phyloP scores from a whole-genome alignment of 2,329 filamentous ascomycete species.

The Hypoxylon sp. region DNA sequence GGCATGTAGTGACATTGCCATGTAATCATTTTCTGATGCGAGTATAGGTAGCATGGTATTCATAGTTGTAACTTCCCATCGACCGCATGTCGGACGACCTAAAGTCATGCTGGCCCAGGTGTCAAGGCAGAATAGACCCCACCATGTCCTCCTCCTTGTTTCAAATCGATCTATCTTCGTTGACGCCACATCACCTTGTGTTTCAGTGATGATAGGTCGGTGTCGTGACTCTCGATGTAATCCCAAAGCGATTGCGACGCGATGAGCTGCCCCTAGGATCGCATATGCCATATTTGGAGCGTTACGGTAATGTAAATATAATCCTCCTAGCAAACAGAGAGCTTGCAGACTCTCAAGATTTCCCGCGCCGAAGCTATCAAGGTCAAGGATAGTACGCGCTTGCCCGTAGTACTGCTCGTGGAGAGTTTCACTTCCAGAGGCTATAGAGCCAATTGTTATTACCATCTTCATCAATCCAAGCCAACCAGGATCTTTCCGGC shows the following conservation, averaged over 20 bases:
- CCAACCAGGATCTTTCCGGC: slow-evolving; percentile 29
- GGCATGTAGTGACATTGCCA: slow-evolving; percentile 27
- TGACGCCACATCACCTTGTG: slow-evolving; percentile 1
- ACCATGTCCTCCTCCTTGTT: slow-evolving; percentile 32
- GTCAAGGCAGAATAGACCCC: slow-evolving; percentile 32
- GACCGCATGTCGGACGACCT: slow-evolving; percentile 29
- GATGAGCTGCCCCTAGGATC: slow-evolving; percentile 27
- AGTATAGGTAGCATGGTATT: slow-evolving; percentile 25
- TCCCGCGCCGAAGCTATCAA: slow-evolving; percentile 31
- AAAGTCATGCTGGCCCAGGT: slow-evolving; percentile 36
- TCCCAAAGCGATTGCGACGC: slow-evolving; percentile 29
- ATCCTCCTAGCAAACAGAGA: slow-evolving; percentile 30
- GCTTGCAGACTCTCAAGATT: slow-evolving; percentile 32
- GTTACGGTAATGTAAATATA: slow-evolving; percentile 32
- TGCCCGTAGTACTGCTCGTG: slow-evolving; percentile 34
- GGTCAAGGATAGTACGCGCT: slow-evolving; percentile 26
- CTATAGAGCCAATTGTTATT: slow-evolving; percentile 33
- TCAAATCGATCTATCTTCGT: slow-evolving; percentile 19
- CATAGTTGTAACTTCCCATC: slow-evolving; percentile 31
- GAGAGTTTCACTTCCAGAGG: slow-evolving; percentile 30
- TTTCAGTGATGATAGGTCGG: slow-evolving; percentile 12
- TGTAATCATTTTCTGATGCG: slow-evolving; percentile 22
- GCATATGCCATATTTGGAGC: slow-evolving; percentile 35
- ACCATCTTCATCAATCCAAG: slow-evolving; percentile 32
- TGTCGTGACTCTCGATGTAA: slow-evolving; percentile 28